These are phyloP conservation scores for Fragilaria radians DNA, from an alignment of 108 stramenopile genomes.

Conservation along the genomic window DNA sequence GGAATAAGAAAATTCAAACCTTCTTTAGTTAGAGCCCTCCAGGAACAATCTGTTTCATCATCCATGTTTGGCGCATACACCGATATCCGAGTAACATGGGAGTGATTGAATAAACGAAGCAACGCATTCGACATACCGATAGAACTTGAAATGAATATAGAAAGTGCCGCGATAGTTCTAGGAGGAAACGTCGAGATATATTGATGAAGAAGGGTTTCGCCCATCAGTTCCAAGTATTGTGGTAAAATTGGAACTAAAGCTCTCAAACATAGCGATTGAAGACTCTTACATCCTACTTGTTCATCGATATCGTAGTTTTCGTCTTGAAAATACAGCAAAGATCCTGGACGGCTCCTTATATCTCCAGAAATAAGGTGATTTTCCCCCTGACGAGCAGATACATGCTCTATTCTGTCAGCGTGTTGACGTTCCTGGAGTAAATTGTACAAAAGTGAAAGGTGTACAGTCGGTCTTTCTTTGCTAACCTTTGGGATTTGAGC, in stretches of 20 bases:
- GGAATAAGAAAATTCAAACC: neutral
- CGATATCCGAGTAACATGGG: slow-evolving; percentile 1
- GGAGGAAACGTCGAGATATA: neutral
- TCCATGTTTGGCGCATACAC: neutral
- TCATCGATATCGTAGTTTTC: neutral
- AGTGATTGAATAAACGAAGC: neutral
- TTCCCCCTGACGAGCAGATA: neutral
- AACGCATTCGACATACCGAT: neutral
- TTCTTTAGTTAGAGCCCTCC: neutral
- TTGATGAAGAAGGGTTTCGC: neutral
- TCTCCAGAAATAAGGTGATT: neutral
- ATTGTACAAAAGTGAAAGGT: neutral
- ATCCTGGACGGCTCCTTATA: neutral
- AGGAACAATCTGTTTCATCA: neutral
- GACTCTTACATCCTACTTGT: neutral
- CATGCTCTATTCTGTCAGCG: neutral
- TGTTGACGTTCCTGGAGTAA: slow-evolving; percentile 1
- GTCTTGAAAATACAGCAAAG: neutral
- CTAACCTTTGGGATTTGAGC: neutral
- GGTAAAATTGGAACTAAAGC: neutral
- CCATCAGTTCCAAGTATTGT: neutral
- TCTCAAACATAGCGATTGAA: slow-evolving; percentile 1
- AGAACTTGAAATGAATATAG: neutral
- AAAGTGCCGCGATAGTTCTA: neutral
- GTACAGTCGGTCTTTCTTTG: slow-evolving; percentile 3